Evolutionary conservation across 2,329 filamentous ascomycete species (phyloP), one percentile per base, ranked within the genome.

Genomic region (Phialophora macrospora): DNA sequence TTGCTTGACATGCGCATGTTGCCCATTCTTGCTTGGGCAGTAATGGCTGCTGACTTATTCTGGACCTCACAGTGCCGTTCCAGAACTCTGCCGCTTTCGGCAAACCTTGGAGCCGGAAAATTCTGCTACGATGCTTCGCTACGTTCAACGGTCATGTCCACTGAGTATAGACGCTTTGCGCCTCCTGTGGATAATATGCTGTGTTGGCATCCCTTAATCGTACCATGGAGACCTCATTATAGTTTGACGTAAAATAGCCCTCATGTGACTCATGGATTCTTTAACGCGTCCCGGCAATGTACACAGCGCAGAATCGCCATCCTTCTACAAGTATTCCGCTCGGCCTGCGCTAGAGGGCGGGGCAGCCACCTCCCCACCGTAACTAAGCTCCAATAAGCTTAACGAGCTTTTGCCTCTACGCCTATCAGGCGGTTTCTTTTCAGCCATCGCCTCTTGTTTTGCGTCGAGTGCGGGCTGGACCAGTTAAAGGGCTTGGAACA

Each of bases 311-410:
- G 38, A n/a, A 44, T 44, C 38, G 38, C 38, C 38, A 8, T n/a
- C 38, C 38, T 44, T 20, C 38, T 8, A 24, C 24, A 24, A 24
- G 24, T 24, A 44, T 44, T 44, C 38, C 38, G 38, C 38, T 14
- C 48, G 14, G 20, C 48, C 48, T 14, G 20, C 20, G 26, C 12
- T 7, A 12, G 22, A 26, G 34, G 22, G 52, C 52, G 52, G 52
- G 52, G 52, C 24, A 17, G 28, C 7, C 51, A 26, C 51, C 51
- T 55, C 51, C 51, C 24, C n/a, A 11, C 26, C 4, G 1, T 4
- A 30, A 22, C 52, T 34, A 55, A 34, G 52, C 52, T 55, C 28
- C 17, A 55, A 55, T 20, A 55, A 55, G 52, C 52, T 20, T 34
- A 32, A 32, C 26, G 8, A 32, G 12, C 52, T n/a, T 4, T n/a